Conservation (phyloP, 169 alveolate species). For the Plasmodium knowlesi region DNA sequence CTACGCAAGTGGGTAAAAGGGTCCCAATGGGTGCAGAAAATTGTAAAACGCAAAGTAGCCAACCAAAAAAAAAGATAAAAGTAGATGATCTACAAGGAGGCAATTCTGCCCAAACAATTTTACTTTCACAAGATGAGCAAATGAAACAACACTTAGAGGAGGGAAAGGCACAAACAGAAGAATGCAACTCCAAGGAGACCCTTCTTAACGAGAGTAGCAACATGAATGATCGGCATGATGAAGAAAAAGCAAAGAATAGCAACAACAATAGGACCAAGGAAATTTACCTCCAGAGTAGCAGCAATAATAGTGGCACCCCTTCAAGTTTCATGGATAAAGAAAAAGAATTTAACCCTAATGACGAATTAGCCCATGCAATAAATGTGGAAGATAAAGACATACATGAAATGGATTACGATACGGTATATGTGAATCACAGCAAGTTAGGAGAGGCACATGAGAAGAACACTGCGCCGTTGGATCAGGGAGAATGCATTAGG, state of each 20-base stretch:
- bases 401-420: neutral
- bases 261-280: neutral
- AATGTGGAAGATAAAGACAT: neutral
- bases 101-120: neutral
- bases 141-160: neutral
- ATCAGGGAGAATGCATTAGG: neutral
- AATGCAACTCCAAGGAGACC: neutral
- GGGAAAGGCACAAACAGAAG: neutral
- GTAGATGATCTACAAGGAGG: neutral
- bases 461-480: neutral
- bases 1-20: constrained; percentile 5
- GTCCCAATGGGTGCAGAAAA: neutral
- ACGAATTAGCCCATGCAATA: neutral
- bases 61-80: constrained; percentile 14
- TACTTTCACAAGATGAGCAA: neutral
- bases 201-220: neutral
- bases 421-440: neutral
- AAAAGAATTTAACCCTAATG: neutral
- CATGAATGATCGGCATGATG: neutral
- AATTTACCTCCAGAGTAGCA: neutral
- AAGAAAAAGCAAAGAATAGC: neutral
- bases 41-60: neutral
- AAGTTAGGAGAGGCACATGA: neutral
- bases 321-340: neutral
- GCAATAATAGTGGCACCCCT: neutral